Base-by-base conservation (phyloP, 1,284 basidiomycete genomes). In the Kwoniella shivajii region DNA sequence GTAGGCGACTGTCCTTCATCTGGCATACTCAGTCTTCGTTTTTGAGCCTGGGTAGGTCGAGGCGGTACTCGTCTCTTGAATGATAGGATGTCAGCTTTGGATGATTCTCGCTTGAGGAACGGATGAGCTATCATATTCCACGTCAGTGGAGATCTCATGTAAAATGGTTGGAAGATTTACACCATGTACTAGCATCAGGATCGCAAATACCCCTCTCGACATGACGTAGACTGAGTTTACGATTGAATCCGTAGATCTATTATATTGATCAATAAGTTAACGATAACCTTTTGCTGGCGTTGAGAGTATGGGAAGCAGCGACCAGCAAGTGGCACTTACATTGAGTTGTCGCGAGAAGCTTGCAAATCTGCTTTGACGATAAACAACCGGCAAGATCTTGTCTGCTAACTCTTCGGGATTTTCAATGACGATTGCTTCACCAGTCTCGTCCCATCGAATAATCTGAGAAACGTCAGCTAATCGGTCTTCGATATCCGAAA, bases 171-270 rank as follows among this genome's bases (percentile, higher is more conserved):
- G 38, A 50, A 27, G 55, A 20, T 13, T 75, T 80, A 92, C 90
- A 92, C 90, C 90, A 93, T 61, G 90, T 92, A 77, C 88, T 91
- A 7, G 90, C 90, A 79, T 93, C 90, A 57, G 90, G 90, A 80
- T 92, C 90, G 79, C 89, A 88, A 63, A 92, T 91, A 61, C 88
- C 89, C 60, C 88, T 88, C 81, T 93, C 90, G 72, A 92, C 88
- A 78, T 92, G 91, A 71, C 90, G 86, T 64, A 92, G 83, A 55
- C 67, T 71, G 31, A 92, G 88, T 78, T 92, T 92, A 78, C 90
- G 89, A 89, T 92, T 92, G 82, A 91, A 93, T 64, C 90, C 91
- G 80, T 93, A 93, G 78, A 93, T 93, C 90, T 92, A 73, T 5
- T 24, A 45, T 11, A 30, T 3, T 14, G 24, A 22, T 20, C 18